A percentile compares a stretch with the other conserved stretches of the same genome.
Evolutionary conservation across 2,329 filamentous ascomycete species (phyloP).

Genomic region (Biscogniauxia sp.): DNA sequence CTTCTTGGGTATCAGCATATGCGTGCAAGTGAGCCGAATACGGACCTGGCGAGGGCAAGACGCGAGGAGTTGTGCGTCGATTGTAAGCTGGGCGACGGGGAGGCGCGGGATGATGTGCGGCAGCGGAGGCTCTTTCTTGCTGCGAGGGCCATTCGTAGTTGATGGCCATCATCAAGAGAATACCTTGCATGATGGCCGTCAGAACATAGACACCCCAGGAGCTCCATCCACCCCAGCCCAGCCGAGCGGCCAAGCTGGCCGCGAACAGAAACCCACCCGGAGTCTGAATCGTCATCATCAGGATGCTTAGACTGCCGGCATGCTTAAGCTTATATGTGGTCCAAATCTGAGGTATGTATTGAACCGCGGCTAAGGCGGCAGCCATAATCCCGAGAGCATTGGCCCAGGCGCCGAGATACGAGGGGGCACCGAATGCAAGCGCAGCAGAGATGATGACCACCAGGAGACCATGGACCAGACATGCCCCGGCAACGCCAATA

Average conservation of each 20-base stretch:
- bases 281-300: constrained; percentile 98
- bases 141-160: constrained; percentile 59
- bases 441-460: constrained; percentile 67
- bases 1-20: constrained; percentile 35
- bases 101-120: constrained; percentile 17
- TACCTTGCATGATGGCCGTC: constrained; percentile 81
- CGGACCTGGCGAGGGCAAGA: constrained; percentile 32
- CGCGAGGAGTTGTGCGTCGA: constrained; percentile 33
- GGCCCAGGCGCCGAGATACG: constrained; percentile 73
- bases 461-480: constrained; percentile 72
- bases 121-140: constrained; percentile 7
- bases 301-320: constrained; percentile 87
- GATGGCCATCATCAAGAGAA: constrained; percentile 75
- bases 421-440: constrained; percentile 61
- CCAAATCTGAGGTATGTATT: constrained; percentile 94
- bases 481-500: constrained; percentile 68
- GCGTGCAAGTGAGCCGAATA: constrained; percentile 36
- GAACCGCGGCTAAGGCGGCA: constrained; percentile 75
- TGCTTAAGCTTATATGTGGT: constrained; percentile 84
- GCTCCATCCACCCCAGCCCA: constrained; percentile 86
- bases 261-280: constrained; percentile 91
- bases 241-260: constrained; percentile 72
- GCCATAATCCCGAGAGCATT: constrained; percentile 80
- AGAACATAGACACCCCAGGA: constrained; percentile 91
- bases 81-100: constrained; percentile 30